phyloP scores from a whole-genome alignment of 768 basidiomycete species.

The Nidula microcarpa region DNA sequence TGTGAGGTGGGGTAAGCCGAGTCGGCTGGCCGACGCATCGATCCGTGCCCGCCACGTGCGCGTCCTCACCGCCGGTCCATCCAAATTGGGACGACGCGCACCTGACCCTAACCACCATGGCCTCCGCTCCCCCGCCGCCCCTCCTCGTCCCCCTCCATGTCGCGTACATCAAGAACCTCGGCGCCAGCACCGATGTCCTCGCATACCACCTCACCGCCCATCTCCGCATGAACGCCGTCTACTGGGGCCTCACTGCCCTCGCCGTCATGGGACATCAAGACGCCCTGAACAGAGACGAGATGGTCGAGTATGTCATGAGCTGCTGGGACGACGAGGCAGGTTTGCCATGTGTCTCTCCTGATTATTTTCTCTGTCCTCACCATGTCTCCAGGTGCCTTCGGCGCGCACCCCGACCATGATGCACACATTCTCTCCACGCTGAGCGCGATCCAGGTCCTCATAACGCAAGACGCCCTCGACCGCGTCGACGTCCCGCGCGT shows the following conservation, averaged over 20 bases:
- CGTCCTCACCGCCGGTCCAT: too few species aligned
- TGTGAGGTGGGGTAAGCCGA: too few species aligned
- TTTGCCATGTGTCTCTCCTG: conserved; percentile 7
- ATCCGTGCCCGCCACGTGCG: too few species aligned
- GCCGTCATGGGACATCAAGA: conserved; percentile 76
- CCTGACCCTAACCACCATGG: neutral
- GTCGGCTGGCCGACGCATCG: too few species aligned
- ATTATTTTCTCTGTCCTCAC: too few species aligned
- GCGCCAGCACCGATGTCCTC: conserved; percentile 73
- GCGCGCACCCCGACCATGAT: conserved; percentile 91
- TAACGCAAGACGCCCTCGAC: conserved; percentile 80
- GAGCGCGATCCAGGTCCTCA: conserved; percentile 89
- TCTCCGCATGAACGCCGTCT: conserved; percentile 91
- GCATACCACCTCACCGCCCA: conserved; percentile 90
- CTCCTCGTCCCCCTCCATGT: conserved; percentile 62
- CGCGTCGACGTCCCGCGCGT: conserved; percentile 67
- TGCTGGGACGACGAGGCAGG: conserved; percentile 96
- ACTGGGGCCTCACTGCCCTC: conserved; percentile 93
- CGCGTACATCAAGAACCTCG: conserved; percentile 71
- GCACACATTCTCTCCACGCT: conserved; percentile 84
- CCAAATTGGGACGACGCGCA: too few species aligned
- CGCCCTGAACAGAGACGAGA: conserved; percentile 78
- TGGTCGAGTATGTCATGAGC: conserved; percentile 85
- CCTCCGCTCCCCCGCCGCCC: neutral
- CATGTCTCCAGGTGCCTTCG: conserved; percentile 69